phyloP scores from a whole-genome alignment of 202 grass and related monocot species.

The Musa balbisiana region DNA sequence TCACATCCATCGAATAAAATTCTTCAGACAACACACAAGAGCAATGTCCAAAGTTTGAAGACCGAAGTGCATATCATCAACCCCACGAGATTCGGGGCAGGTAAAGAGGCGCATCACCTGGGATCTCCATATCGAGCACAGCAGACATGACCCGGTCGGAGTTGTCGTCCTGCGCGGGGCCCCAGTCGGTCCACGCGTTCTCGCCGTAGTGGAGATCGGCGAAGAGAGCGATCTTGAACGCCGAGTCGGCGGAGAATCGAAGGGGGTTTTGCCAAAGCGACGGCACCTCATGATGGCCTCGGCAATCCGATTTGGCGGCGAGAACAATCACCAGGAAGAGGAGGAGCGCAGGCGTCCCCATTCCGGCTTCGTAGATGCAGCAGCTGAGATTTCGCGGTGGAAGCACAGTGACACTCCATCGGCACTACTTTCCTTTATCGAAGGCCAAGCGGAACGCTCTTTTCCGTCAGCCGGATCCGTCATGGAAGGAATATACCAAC shows the following conservation, averaged over 20 bases:
- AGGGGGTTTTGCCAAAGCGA: constrained; percentile 12
- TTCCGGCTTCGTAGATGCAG: too few relatives aligned
- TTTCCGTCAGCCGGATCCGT: too few relatives aligned
- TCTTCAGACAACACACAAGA: too few relatives aligned
- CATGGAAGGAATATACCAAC: too few relatives aligned
- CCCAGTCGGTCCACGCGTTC: constrained; percentile 90
- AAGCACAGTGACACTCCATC: too few relatives aligned
- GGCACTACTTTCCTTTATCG: too few relatives aligned
- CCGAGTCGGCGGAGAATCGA: constrained; percentile 25
- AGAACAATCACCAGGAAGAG: neutral
- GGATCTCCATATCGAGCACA: constrained; percentile 69
- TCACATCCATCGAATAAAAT: too few relatives aligned
- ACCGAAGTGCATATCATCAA: too few relatives aligned
- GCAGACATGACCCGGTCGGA: constrained; percentile 67
- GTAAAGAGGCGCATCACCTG: constrained; percentile 30
- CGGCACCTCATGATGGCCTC: neutral
- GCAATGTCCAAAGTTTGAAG: too few relatives aligned
- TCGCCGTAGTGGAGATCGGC: constrained; percentile 92
- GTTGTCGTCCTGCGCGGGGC: constrained; percentile 52
- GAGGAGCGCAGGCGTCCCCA: neutral
- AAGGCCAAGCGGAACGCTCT: too few relatives aligned
- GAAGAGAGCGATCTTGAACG: constrained; percentile 78
- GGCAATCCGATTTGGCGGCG: neutral
- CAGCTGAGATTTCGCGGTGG: too few relatives aligned
- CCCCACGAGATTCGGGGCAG: too few relatives aligned